phyloP scores from a whole-genome alignment of 768 basidiomycete genomes.

The Dendrothele bispora region DNA sequence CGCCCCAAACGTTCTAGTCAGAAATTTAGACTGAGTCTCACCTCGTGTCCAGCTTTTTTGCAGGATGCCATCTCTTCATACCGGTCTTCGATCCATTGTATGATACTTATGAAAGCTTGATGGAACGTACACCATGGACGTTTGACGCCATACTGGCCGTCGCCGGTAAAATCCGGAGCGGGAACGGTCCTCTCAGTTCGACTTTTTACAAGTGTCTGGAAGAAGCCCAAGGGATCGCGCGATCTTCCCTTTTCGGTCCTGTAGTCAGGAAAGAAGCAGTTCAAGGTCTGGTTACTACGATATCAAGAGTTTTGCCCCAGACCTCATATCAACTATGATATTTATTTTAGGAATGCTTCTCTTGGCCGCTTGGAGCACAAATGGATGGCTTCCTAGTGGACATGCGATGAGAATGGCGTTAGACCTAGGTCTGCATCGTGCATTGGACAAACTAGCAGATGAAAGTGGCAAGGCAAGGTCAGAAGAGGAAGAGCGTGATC shows the following conservation, averaged over 20 bases:
- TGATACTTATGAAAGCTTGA: constrained; percentile 90
- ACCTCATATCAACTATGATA: constrained; percentile 3
- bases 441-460: constrained; percentile 88
- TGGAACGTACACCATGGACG: constrained; percentile 93
- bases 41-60: constrained; percentile 73
- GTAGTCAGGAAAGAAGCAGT: constrained; percentile 94
- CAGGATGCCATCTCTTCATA: constrained; percentile 95
- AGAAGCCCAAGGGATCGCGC: constrained; percentile 94
- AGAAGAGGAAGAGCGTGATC: constrained; percentile 84
- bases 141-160: constrained; percentile 93
- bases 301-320: too few relatives aligned
- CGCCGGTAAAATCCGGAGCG: constrained; percentile 88
- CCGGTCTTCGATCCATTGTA: constrained; percentile 91
- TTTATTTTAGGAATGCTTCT: constrained; percentile 75
- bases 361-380: constrained; percentile 90
- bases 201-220: constrained; percentile 91
- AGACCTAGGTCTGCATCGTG: constrained; percentile 90
- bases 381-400: constrained; percentile 93
- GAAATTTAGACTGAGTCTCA: constrained; percentile 23
- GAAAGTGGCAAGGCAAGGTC: constrained; percentile 63
- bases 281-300: constrained; percentile 56
- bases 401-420: constrained; percentile 97
- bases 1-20: constrained; percentile 33
- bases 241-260: constrained; percentile 91
- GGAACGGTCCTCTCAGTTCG: constrained; percentile 79